phyloP scores from a whole-genome alignment of 164 flowering plant species.

The Vitis rupestris region DNA sequence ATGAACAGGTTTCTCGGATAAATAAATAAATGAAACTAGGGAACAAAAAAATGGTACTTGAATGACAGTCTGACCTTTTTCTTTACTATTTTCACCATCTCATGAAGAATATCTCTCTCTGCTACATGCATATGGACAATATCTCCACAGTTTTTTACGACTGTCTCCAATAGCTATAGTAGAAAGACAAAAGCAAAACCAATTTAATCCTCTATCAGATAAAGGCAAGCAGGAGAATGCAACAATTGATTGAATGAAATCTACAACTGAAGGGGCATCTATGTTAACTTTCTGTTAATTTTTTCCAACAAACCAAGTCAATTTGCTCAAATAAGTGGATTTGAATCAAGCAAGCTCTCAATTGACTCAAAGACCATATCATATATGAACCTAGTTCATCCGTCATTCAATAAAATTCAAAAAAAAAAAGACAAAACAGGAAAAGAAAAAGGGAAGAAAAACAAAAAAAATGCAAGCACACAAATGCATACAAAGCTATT shows the following conservation, averaged over 20 bases:
- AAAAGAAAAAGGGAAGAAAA: too few species aligned
- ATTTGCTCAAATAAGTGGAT: too few species aligned
- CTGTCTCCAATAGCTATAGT: constrained; percentile 82
- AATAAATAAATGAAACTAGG: neutral
- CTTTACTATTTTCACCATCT: constrained; percentile 88
- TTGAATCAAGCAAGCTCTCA: too few species aligned
- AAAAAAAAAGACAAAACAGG: too few species aligned
- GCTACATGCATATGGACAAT: constrained; percentile 97
- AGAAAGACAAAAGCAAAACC: constrained; percentile 7
- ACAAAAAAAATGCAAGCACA: too few species aligned
- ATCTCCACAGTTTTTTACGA: constrained; percentile 95
- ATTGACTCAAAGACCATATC: too few species aligned
- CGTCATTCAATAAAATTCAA: too few species aligned
- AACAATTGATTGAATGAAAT: neutral
- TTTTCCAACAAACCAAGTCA: too few species aligned
- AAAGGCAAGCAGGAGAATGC: neutral
- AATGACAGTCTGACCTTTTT: constrained; percentile 63
- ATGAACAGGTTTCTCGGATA: neutral
- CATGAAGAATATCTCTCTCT: constrained; percentile 84
- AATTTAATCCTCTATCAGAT: constrained; percentile 5
- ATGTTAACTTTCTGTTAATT: neutral
- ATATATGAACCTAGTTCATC: too few species aligned
- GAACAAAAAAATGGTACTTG: neutral
- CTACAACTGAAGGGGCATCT: neutral
- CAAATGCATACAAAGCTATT: too few species aligned